These are phyloP conservation scores for Phaffomyces opuntiae DNA, from an alignment of 805 yeast genomes.

Conservation along the genomic window DNA sequence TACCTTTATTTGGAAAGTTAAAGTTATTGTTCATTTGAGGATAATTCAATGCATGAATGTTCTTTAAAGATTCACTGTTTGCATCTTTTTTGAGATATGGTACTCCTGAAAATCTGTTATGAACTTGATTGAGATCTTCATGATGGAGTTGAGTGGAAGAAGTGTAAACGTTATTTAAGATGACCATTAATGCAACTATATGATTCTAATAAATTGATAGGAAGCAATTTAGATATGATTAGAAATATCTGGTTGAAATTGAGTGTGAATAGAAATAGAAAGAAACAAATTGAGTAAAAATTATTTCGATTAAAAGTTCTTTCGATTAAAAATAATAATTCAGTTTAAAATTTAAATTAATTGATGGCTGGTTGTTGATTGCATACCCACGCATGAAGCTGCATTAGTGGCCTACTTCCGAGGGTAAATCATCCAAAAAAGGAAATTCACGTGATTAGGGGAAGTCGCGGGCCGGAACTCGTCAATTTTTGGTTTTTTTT, in stretches of 20 bases:
- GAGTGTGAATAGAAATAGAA: too few species aligned
- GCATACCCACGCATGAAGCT: neutral
- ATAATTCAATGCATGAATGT: neutral
- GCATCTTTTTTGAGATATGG: conserved; percentile 8
- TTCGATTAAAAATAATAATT: too few species aligned
- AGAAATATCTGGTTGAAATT: too few species aligned
- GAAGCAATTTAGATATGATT: too few species aligned
- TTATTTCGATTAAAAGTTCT: too few species aligned
- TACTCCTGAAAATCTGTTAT: conserved; percentile 5
- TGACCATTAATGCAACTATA: neutral
- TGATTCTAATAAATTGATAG: too few species aligned
- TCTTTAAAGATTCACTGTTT: conserved; percentile 5
- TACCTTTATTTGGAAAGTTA: neutral
- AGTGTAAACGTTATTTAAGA: neutral
- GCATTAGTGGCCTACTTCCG: neutral
- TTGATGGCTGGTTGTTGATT: conserved; percentile 7
- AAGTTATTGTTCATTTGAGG: neutral
- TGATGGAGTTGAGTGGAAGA: neutral
- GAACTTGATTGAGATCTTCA: neutral
- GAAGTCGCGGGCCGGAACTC: neutral
- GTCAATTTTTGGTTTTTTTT: neutral
- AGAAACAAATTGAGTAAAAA: too few species aligned
- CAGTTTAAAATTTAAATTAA: neutral
- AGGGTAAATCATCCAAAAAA: neutral
- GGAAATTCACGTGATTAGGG: neutral